Evolutionary conservation across 139 green algal species (phyloP).

Genomic region (Volvox reticuliferus): DNA sequence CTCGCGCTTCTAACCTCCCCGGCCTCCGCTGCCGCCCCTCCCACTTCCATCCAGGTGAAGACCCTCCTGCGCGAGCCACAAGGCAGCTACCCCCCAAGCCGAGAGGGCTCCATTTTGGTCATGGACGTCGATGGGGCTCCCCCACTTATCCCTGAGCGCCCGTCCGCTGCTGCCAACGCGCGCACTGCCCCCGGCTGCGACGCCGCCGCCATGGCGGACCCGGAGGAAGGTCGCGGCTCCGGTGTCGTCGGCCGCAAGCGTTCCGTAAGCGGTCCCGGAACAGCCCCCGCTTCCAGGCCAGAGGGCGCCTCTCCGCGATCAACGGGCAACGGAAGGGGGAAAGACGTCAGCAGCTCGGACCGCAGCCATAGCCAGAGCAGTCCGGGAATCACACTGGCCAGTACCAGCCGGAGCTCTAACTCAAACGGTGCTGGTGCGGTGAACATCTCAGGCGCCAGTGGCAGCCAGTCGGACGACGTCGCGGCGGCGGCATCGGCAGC

Average conservation of each 20-base stretch:
- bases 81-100: neutral
- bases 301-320: neutral
- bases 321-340: neutral
- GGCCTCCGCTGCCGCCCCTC: neutral
- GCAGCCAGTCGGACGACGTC: neutral
- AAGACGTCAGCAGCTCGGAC: neutral
- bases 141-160: neutral
- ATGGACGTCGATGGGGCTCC: neutral
- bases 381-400: neutral
- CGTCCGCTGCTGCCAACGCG: neutral
- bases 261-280: neutral
- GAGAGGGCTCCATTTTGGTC: neutral
- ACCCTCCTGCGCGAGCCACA: neutral
- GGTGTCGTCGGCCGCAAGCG: neutral
- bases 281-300: neutral
- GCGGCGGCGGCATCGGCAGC: neutral
- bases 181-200: neutral
- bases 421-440: neutral
- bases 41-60: neutral
- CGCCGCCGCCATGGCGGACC: neutral
- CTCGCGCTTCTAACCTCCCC: no score
- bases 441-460: neutral
- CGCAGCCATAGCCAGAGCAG: neutral
- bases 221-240: neutral
- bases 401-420: neutral